phyloP scores from a whole-genome alignment of 495 filamentous ascomycete species.

The Aspergillus heteromorphus region DNA sequence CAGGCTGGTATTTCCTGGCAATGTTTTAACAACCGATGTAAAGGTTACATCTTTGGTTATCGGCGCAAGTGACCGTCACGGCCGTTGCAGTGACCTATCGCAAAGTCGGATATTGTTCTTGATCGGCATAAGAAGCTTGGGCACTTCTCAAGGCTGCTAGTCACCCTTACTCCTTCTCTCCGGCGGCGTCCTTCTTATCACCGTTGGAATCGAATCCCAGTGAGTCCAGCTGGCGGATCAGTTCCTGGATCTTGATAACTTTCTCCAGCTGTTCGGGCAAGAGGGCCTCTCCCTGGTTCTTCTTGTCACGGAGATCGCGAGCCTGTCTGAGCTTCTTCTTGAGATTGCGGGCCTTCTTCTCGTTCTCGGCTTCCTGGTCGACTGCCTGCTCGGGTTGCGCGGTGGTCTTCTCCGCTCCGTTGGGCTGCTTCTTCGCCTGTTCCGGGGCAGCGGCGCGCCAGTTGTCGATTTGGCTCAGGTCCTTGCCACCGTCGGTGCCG shows the following conservation, averaged over 20 bases:
- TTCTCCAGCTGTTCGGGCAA: constrained; percentile 96
- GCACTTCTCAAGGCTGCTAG: background rate
- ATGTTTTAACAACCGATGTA: background rate
- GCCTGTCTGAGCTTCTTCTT: constrained; percentile 95
- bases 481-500: constrained; percentile 26
- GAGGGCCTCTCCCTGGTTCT: constrained; percentile 74
- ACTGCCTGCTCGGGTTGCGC: constrained; percentile 34
- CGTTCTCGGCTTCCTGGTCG: constrained; percentile 71
- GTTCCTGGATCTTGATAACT: constrained; percentile 91
- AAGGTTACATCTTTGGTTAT: background rate
- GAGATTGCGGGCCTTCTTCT: constrained; percentile 89
- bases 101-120: background rate
- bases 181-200: constrained; percentile 36
- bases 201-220: constrained; percentile 76
- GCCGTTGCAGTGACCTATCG: background rate
- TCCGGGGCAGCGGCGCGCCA: constrained; percentile 24
- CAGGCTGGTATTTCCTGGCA: background rate
- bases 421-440: constrained; percentile 17
- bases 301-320: constrained; percentile 83
- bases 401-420: constrained; percentile 9
- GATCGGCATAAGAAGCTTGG: background rate
- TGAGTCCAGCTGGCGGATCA: constrained; percentile 80
- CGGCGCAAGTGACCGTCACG: background rate
- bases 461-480: constrained; percentile 28
- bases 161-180: constrained; percentile 9